phyloP scores from a whole-genome alignment of 2,329 filamentous ascomycete genomes.

The Alternaria incomplexa region DNA sequence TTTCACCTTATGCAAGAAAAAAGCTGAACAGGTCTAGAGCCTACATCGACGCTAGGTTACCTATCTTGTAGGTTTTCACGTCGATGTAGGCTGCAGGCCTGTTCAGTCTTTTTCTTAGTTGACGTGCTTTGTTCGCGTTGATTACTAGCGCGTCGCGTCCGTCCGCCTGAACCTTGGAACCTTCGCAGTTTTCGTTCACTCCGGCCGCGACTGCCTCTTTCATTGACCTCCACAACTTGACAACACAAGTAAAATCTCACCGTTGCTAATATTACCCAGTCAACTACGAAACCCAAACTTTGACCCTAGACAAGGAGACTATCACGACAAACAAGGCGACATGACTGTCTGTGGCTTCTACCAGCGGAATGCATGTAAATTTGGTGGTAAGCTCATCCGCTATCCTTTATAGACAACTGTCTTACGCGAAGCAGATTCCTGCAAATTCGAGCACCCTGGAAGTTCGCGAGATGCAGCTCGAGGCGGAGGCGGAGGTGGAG shows the following conservation, averaged over 20 bases:
- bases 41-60: neutral
- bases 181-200: constrained; percentile 13
- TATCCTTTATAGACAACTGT: neutral
- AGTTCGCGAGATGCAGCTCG: constrained; percentile 35
- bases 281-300: constrained; percentile 5
- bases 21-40: neutral
- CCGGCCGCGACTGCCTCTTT: constrained; percentile 12
- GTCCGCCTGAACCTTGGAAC: constrained; percentile 11
- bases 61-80: neutral
- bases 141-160: constrained; percentile 31
- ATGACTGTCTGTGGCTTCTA: constrained; percentile 68
- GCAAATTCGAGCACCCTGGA: constrained; percentile 66
- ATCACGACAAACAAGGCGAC: neutral
- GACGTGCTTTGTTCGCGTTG: constrained; percentile 11
- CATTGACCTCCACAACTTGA: neutral
- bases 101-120: neutral
- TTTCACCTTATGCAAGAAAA: neutral
- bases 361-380: constrained; percentile 68
- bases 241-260: constrained; percentile 6
- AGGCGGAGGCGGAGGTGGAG: constrained; percentile 34
- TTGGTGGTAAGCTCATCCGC: constrained; percentile 60
- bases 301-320: neutral
- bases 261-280: constrained; percentile 22
- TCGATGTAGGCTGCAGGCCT: neutral
- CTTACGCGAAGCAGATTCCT: constrained; percentile 56